Evolutionary conservation across 73 alveolate species (phyloP), one percentile per base, ranked within the genome.

Genomic region (Paramecium bursaria): DNA sequence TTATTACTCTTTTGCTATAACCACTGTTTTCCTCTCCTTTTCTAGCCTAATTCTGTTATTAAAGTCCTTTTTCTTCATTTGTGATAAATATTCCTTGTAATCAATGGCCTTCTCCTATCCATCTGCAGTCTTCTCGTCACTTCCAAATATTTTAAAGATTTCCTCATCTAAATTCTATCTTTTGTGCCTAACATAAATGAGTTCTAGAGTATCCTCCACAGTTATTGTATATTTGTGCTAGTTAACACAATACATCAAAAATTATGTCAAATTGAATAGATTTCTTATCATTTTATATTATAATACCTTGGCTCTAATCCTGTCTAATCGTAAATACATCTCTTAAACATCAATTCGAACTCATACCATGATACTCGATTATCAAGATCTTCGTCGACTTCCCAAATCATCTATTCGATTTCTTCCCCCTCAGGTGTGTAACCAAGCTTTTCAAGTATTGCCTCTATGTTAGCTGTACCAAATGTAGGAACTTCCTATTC

Each of bases 331-430:
- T 74, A 42, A 3, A 87, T 86, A 54, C 95, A 90, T 90, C 95
- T 76, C 73, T 87, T 86, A 74, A 85, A 90, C 95, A 90, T 90
- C 79, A 82, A 87, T 86, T 90, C 86, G 60, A 87, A 86, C 74
- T 90, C 95, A 85, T 90, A 89, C 86, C 87, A 75, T 15, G 90
- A 80, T 17, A 90, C 82, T 54, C 79, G 52, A 25, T 86, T 85
- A 55, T 90, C 92, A 22, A 90, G 61, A 86, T 90, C 88, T 47
- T 89, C 92, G 87, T 90, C 95, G 0, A 90, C 92, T 90, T 90
- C 95, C 95, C 95, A 90, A 17, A 90, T 87, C 95, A 90, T 90
- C 60, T 73, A 57, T 79, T 90, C 95, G 4, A 90, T 88, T 21
- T 90, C 95, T 50, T 87, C 88, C 52, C 73, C 60, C 31, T 39